Evolutionary conservation across 345 rosid species (phyloP).

Genomic region (Cochlearia excelsa): DNA sequence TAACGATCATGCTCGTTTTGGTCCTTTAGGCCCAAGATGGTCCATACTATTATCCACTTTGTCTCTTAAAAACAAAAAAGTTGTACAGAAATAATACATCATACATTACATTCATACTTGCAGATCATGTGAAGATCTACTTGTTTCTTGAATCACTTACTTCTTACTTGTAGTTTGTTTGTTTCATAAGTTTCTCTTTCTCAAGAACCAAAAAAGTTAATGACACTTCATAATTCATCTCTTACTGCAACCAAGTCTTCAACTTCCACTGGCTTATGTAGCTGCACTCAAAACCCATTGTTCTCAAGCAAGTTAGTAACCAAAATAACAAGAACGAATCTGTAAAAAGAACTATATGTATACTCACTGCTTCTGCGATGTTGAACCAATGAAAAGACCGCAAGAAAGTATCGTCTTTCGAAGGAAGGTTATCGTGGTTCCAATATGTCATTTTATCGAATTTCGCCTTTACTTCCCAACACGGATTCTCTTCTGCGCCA

Average conservation of each 20-base stretch:
- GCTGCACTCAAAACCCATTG: slow-evolving; percentile 43
- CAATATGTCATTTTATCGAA: slow-evolving; percentile 75
- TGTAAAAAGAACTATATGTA: neutral
- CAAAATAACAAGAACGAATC: neutral
- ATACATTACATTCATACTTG: too few relatives aligned
- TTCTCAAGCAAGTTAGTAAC: slow-evolving; percentile 9
- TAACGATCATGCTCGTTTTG: too few relatives aligned
- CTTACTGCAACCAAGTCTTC: slow-evolving; percentile 53
- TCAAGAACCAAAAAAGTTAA: slow-evolving; percentile 3
- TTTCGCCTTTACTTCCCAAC: slow-evolving; percentile 75
- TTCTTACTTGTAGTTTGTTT: neutral
- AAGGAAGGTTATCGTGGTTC: slow-evolving; percentile 82
- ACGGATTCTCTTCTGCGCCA: slow-evolving; percentile 33
- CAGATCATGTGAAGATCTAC: too few relatives aligned
- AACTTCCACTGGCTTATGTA: slow-evolving; percentile 60
- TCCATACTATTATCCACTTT: too few relatives aligned
- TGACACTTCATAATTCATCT: slow-evolving; percentile 1
- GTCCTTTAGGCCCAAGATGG: too few relatives aligned
- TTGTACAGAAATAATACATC: too few relatives aligned
- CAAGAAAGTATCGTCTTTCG: slow-evolving; percentile 64
- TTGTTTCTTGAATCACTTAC: too few relatives aligned
- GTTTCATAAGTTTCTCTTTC: slow-evolving; percentile 1
- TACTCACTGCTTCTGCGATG: slow-evolving; percentile 72
- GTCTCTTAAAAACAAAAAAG: too few relatives aligned
- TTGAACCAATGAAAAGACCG: slow-evolving; percentile 74